Conservation (phyloP, 371 early-diverging fungal genomes). For the Mortierella sp. region DNA sequence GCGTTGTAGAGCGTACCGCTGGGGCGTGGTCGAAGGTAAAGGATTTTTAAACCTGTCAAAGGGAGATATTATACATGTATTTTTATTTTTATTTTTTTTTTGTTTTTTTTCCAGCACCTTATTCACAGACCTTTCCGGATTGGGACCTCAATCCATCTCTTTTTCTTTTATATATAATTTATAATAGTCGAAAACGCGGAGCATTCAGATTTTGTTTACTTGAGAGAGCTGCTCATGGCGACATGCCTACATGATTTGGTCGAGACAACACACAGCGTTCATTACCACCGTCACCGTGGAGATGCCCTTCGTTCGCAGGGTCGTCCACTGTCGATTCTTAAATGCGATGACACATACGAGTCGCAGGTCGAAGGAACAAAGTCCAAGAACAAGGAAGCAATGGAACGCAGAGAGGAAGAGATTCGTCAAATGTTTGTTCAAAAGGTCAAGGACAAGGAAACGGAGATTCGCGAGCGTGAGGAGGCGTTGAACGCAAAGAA, state of each 20-base stretch:
- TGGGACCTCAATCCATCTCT: not conserved
- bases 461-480: conserved; percentile 72
- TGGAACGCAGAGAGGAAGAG: conserved; percentile 79
- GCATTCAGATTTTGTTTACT: too few species aligned
- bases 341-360: conserved; percentile 83
- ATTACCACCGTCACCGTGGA: conserved; percentile 86
- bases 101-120: too few species aligned
- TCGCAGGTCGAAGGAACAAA: conserved; percentile 70
- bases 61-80: too few species aligned
- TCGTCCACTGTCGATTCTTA: conserved; percentile 79
- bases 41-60: too few species aligned
- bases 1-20: conserved; percentile 95
- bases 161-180: too few species aligned
- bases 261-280: conserved; percentile 81
- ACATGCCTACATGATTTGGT: conserved; percentile 86
- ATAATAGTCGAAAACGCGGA: conserved; percentile 85
- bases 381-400: conserved; percentile 68
- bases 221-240: conserved; percentile 79
- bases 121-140: too few species aligned
- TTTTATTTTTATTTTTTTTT: too few species aligned
- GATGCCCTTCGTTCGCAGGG: conserved; percentile 69
- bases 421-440: conserved; percentile 80
- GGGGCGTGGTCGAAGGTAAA: conserved; percentile 95
- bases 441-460: conserved; percentile 81
- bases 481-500: conserved; percentile 67